Evolutionary conservation across 2,329 filamentous ascomycete species (phyloP).

Genomic region (Colletotrichum sp.): DNA sequence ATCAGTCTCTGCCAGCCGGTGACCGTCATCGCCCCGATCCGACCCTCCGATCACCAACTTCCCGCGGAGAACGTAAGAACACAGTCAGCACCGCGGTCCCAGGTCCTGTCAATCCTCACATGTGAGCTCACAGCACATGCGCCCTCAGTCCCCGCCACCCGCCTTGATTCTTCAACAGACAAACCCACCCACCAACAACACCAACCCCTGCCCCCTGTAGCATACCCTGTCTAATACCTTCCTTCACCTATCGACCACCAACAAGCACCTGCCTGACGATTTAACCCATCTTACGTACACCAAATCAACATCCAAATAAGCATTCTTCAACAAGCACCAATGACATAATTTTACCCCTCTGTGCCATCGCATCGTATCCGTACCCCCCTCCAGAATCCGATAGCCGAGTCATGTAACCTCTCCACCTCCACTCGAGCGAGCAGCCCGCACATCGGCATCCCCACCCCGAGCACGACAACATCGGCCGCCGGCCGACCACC

Average conservation of each 20-base stretch:
- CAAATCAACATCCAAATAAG: constrained; percentile 2
- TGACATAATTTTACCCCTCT: neutral
- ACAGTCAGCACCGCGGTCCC: neutral
- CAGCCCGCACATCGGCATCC: neutral
- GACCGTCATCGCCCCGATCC: neutral
- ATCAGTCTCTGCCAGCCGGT: neutral
- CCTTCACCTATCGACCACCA: neutral
- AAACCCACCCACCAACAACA: neutral
- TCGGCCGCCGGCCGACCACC: neutral
- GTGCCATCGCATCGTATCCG: neutral
- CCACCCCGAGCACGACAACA: neutral
- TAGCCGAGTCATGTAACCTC: constrained; percentile 14
- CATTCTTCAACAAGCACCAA: neutral
- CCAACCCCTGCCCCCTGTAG: neutral
- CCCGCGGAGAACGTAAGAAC: neutral
- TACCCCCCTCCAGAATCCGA: neutral
- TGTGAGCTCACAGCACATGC: neutral
- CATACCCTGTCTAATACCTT: neutral
- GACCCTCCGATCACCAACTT: neutral
- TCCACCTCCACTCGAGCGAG: neutral
- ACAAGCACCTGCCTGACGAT: neutral
- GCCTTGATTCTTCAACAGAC: neutral
- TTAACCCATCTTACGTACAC: neutral
- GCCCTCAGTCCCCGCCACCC: neutral
- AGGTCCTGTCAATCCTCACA: neutral